These are phyloP conservation scores for Malassezia sp. DNA, from an alignment of 1,284 basidiomycete genomes.

Conservation along the genomic window DNA sequence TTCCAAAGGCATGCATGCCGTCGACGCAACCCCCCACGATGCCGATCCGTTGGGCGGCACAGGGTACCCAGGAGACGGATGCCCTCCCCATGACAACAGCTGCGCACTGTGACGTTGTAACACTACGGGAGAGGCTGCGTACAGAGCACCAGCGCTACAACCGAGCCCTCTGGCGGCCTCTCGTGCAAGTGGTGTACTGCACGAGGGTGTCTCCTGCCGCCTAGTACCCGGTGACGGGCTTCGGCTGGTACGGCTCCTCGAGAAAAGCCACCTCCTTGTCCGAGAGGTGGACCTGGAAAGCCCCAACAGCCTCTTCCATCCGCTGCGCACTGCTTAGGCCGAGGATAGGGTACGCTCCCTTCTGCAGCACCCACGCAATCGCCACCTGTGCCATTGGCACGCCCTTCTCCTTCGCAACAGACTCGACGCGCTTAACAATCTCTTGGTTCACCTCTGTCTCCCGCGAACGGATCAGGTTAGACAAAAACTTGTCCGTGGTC, in stretches of 20 bases:
- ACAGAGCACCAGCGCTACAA: background rate
- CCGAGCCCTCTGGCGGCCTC: too few species aligned
- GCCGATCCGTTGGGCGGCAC: too few species aligned
- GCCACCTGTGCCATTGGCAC: slow-evolving; percentile 49
- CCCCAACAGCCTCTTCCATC: slow-evolving; percentile 10
- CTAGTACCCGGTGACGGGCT: slow-evolving; percentile 9
- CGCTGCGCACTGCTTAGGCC: slow-evolving; percentile 13
- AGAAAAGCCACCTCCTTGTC: slow-evolving; percentile 4
- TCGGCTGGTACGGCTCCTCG: slow-evolving; percentile 10
- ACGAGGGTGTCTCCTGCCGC: too few species aligned
- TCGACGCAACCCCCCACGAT: too few species aligned
- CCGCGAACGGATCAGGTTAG: background rate
- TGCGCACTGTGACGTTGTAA: too few species aligned
- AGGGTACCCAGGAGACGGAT: too few species aligned
- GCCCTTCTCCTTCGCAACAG: slow-evolving; percentile 46
- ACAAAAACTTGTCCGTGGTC: background rate
- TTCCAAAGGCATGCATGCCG: too few species aligned
- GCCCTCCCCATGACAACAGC: too few species aligned
- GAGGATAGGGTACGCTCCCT: slow-evolving; percentile 7
- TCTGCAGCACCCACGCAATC: slow-evolving; percentile 43
- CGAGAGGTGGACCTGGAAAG: slow-evolving; percentile 2
- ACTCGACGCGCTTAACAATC: slow-evolving; percentile 46
- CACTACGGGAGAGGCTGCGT: too few species aligned
- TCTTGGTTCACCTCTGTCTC: slow-evolving; percentile 8
- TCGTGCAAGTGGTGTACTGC: too few species aligned